These are phyloP conservation scores for Graphium sp. DNA, from an alignment of 2,329 filamentous ascomycete species.

Conservation along the genomic window DNA sequence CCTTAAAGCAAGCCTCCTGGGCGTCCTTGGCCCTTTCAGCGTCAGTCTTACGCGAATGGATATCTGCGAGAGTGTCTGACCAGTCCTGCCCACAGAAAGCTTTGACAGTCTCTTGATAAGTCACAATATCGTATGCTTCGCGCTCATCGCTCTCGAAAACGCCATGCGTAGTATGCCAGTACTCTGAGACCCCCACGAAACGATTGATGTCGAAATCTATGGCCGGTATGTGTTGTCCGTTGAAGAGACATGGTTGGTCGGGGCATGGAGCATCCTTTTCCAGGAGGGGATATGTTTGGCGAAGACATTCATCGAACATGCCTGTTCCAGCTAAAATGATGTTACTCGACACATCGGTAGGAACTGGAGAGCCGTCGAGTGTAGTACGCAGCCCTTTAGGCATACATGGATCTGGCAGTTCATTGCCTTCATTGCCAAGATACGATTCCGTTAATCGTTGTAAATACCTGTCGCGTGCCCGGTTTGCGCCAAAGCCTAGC, in stretches of 20 bases:
- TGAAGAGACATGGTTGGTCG: slow-evolving; percentile 72
- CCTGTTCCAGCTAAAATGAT: slow-evolving; percentile 65
- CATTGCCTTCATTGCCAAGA: slow-evolving; percentile 34
- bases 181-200: slow-evolving; percentile 94
- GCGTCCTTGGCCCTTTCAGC: slow-evolving; percentile 66
- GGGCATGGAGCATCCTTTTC: slow-evolving; percentile 77
- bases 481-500: slow-evolving; percentile 93
- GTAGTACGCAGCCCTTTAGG: slow-evolving; percentile 61
- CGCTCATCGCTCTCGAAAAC: slow-evolving; percentile 60
- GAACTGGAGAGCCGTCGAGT: slow-evolving; percentile 44
- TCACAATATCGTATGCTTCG: slow-evolving; percentile 66
- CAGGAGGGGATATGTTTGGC: slow-evolving; percentile 66
- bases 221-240: slow-evolving; percentile 81
- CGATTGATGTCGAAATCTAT: slow-evolving; percentile 97
- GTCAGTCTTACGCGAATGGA: slow-evolving; percentile 51
- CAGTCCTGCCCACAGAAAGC: slow-evolving; percentile 78
- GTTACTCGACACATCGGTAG: slow-evolving; percentile 15
- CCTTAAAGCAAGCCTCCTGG: slow-evolving; percentile 89
- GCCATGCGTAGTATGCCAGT: slow-evolving; percentile 96
- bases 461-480: slow-evolving; percentile 77
- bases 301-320: slow-evolving; percentile 69
- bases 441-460: slow-evolving; percentile 54
- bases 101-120: slow-evolving; percentile 71
- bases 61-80: slow-evolving; percentile 52
- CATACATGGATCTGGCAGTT: slow-evolving; percentile 82